Base-by-base conservation (phyloP, 257 asterid genomes). In the Rehmannia glutinosa region DNA sequence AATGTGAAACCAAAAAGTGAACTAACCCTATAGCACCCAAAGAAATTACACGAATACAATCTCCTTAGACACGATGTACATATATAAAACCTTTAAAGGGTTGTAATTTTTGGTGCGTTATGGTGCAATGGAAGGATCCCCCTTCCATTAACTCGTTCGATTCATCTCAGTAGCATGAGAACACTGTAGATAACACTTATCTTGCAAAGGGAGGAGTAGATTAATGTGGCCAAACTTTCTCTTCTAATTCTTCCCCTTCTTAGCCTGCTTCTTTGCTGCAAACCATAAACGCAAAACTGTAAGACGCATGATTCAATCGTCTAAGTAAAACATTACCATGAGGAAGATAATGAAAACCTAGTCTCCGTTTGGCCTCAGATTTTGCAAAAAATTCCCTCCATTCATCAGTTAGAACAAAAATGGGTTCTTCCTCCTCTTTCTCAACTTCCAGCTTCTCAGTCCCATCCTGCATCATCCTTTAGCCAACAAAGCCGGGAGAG, bases 301-400 rank as follows among this genome's bases (percentile, higher is more conserved):
- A 69, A 59, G 64, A 67, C 12, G 12, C 9, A 63, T 68, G 70
- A 38, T 49, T 74, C 12, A 38, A 32, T 42, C 1, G 30, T 2
- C 10, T 3, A n/a, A 19, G 16, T 6, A 11, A 10, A 10, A 36
- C 43, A 10, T 36, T n/a, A n/a, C n/a, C n/a, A n/a, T 2, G 32
- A 23, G 8, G 49, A 66, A 19, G 43, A 33, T 1, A 27, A n/a
- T 15, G 41, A 25, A 39, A 46, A 90, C 97, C 96, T 74, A 46
- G 74, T 80, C 71, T 85, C 79, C 96, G 79, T 64, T 87, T 85
- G 67, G 98, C 98, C 79, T 91, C 94, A 10, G 96, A 89, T 70
- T 91, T 88, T 3, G 96, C 95, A 63, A 89, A 88, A 81, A 91
- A 89, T 1, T 89, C 97, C 77, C 78, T 85, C 97, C 96, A 88